Evolutionary conservation across 306 rosid species (phyloP).

Genomic region (Castanopsis chinensis): DNA sequence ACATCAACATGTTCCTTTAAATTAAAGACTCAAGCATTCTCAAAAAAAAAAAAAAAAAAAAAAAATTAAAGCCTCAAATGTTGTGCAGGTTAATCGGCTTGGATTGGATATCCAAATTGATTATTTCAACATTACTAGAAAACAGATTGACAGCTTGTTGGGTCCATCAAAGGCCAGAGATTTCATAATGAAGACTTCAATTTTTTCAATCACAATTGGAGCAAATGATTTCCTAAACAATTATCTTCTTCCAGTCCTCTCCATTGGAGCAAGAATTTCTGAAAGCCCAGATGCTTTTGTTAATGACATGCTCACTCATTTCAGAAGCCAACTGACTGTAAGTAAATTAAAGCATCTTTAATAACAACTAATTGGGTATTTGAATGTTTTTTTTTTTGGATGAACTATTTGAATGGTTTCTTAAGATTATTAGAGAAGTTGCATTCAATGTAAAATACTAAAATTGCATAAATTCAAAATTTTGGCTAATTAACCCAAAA

Average conservation of each 20-base stretch:
- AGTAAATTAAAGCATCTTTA: not conserved
- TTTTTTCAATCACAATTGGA: slow-evolving; percentile 75
- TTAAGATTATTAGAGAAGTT: not conserved
- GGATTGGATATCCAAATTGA: slow-evolving; percentile 93
- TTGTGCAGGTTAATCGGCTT: slow-evolving; percentile 69
- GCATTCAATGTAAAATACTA: no score
- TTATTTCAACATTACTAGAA: slow-evolving; percentile 75
- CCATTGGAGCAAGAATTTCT: slow-evolving; percentile 81
- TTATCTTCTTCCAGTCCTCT: slow-evolving; percentile 83
- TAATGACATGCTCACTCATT: slow-evolving; percentile 70
- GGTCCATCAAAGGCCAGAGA: slow-evolving; percentile 67
- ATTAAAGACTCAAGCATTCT: not conserved
- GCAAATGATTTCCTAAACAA: slow-evolving; percentile 90
- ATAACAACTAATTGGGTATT: not conserved
- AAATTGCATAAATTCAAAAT: no score
- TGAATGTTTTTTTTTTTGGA: not conserved
- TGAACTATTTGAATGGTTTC: not conserved
- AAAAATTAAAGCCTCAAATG: not conserved
- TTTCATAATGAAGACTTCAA: slow-evolving; percentile 53
- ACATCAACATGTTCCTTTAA: not conserved
- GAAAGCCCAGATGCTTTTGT: slow-evolving; percentile 72
- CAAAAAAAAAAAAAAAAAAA: no score
- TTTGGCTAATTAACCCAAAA: no score
- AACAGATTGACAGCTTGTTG: slow-evolving; percentile 57
- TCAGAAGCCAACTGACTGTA: slow-evolving; percentile 69